phyloP scores from a whole-genome alignment of 2,329 filamentous ascomycete genomes.

The Colletotrichum agaves region DNA sequence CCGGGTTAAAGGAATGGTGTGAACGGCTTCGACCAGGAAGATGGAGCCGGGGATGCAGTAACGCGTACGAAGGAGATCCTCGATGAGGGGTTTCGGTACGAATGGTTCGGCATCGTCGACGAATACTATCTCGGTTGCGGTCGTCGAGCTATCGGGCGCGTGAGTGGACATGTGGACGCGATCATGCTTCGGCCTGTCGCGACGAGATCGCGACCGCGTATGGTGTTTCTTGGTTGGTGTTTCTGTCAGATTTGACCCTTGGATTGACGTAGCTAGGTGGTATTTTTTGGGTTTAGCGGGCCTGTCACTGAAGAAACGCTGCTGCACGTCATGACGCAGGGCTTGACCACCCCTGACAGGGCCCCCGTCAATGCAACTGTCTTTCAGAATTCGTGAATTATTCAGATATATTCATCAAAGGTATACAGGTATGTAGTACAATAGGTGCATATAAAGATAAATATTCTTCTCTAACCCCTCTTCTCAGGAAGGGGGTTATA shows the following conservation, averaged over 20 bases:
- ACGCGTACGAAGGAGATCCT: constrained; percentile 59
- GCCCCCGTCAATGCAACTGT: neutral
- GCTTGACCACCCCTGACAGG: neutral
- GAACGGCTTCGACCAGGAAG: constrained; percentile 61
- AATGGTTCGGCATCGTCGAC: constrained; percentile 41
- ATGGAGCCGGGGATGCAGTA: constrained; percentile 59
- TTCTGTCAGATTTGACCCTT: neutral
- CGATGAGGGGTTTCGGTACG: constrained; percentile 54
- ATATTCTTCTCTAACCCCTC: too few species aligned
- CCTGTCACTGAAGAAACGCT: neutral
- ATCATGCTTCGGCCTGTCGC: constrained; percentile 19
- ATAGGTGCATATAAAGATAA: too few species aligned
- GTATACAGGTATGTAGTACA: too few species aligned
- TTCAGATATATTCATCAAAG: too few species aligned
- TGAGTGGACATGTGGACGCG: constrained; percentile 34
- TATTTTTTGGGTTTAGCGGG: neutral
- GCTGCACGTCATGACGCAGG: neutral
- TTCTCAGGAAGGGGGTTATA: too few species aligned
- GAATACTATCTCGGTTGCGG: constrained; percentile 35
- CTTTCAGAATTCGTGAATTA: neutral
- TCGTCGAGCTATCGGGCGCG: constrained; percentile 23
- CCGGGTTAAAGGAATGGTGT: constrained; percentile 48
- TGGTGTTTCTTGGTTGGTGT: constrained; percentile 11
- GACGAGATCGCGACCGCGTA: neutral
- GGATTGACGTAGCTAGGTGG: too few species aligned